Evolutionary conservation across 2,329 filamentous ascomycete species (phyloP), one percentile per base, ranked within the genome.

Genomic region (Helminthosporium solani): DNA sequence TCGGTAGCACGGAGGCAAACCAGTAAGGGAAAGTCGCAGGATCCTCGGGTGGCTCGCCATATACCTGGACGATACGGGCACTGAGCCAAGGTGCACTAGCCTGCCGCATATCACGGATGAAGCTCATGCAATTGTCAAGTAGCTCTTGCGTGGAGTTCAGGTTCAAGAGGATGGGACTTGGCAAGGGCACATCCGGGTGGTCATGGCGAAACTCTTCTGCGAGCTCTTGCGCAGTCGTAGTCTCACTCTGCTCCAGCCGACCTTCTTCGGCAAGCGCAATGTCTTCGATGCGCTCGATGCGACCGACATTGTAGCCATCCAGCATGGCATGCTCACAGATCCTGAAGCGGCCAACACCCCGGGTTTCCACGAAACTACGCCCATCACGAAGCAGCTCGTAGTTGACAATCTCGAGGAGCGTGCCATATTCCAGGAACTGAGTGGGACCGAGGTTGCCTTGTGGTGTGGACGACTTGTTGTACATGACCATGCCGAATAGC

Each of bases 401-500:
- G 39, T 86, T 85, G 44, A 87, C 78, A 41, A 96, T 88, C 36
- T 85, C 82, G 16, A 96, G 73, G 31, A 95, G 71, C 0, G 90
- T 95, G 1, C 91, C 91, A 39, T 91, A 83, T 56, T 87, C 79
- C 63, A 84, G 79, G 58, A 91, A 95, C 9, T 76, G 76, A 1
- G 72, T 74, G 46, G 53, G 67, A 38, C 72, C 81, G 3, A 83
- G 67, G 8, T 76, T 75, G 3, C 76, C 78, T 67, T 84, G 81
- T 3, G 73, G 63, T 47, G 75, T 68, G 19, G 73, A 70, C n/a
- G 70, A 70, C 36, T 75, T 74, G 55, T 85, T 87, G 52, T 84
- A 84, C 61, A 88, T 79, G 15, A 95, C 79, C 87, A 96, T 95
- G 19, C 91, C 91, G 61, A 96, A 96, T 19, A 83, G 87, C 12